A percentile compares a stretch with the other conserved stretches of the same genome.
Evolutionary conservation across 345 rosid genomes (phyloP).

Genomic region (Brassica nigra): DNA sequence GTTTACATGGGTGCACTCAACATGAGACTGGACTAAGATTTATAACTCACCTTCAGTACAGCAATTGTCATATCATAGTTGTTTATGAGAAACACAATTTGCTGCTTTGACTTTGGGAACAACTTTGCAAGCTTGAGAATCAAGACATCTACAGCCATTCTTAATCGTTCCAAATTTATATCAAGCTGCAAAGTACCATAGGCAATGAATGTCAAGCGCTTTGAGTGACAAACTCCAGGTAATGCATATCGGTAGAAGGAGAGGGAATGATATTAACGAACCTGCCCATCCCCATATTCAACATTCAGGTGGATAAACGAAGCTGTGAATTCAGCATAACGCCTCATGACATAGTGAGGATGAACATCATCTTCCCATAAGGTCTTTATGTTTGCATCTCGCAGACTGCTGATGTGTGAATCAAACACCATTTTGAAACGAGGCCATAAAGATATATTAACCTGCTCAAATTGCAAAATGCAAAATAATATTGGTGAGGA

Average conservation of each 20-base stretch:
- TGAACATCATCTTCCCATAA: constrained; percentile 98
- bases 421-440: constrained; percentile 97
- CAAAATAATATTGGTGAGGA: constrained; percentile 9
- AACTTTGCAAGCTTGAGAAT: constrained; percentile 78
- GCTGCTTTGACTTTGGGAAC: constrained; percentile 73
- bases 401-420: constrained; percentile 84
- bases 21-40: not conserved
- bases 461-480: constrained; percentile 54
- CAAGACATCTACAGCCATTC: constrained; percentile 93
- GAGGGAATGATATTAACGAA: constrained; percentile 35
- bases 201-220: constrained; percentile 2
- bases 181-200: constrained; percentile 70
- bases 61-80: constrained; percentile 96
- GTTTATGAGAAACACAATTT: constrained; percentile 87
- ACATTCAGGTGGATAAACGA: constrained; percentile 96
- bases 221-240: constrained; percentile 5
- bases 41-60: constrained; percentile 73
- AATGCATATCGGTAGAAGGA: constrained; percentile 12
- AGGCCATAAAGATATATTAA: constrained; percentile 95
- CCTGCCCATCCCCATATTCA: constrained; percentile 98
- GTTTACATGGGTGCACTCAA: not conserved
- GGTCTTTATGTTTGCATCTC: constrained; percentile 82
- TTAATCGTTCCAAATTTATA: constrained; percentile 84
- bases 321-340: constrained; percentile 96
- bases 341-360: constrained; percentile 99